Evolutionary conservation across 768 basidiomycete genomes (phyloP).

Genomic region (Podaxis sp.): DNA sequence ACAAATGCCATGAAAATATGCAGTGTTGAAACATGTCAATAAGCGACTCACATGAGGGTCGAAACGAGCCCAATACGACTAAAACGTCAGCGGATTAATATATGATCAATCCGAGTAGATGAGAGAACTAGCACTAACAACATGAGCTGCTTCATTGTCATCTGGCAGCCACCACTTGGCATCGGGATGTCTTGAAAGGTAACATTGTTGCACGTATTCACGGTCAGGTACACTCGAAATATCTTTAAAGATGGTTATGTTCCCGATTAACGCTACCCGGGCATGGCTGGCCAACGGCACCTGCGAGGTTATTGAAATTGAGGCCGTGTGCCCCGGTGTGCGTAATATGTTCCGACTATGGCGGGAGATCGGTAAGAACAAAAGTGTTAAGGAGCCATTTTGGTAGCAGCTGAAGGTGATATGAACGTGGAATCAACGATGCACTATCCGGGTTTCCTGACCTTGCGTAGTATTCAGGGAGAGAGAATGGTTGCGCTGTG

Average conservation of each 20-base stretch:
- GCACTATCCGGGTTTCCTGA: slow-evolving; percentile 1
- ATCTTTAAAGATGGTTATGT: slow-evolving; percentile 42
- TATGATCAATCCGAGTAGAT: not conserved
- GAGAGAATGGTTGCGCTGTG: slow-evolving; percentile 44
- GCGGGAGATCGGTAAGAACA: slow-evolving; percentile 54
- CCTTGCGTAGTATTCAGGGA: slow-evolving; percentile 55
- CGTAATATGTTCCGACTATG: slow-evolving; percentile 49
- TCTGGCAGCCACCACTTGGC: slow-evolving; percentile 52
- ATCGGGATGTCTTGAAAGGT: slow-evolving; percentile 46
- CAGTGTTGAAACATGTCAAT: not conserved
- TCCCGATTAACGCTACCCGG: slow-evolving; percentile 50
- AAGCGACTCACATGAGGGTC: slow-evolving; percentile 44
- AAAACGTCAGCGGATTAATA: not conserved
- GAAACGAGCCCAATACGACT: slow-evolving; percentile 57
- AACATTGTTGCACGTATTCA: slow-evolving; percentile 36
- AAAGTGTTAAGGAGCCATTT: slow-evolving; percentile 51
- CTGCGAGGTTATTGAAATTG: slow-evolving; percentile 39
- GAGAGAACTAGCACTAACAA: slow-evolving; percentile 26
- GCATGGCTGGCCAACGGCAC: slow-evolving; percentile 41
- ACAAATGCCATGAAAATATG: too few relatives aligned
- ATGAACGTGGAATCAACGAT: not conserved
- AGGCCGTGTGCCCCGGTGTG: slow-evolving; percentile 37
- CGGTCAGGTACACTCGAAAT: slow-evolving; percentile 27
- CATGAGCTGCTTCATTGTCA: slow-evolving; percentile 40
- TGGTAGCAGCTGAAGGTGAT: slow-evolving; percentile 36